Base-by-base conservation (phyloP, 225 moss, liverwort and hornwort genomes). In the Polytrichum commune region DNA sequence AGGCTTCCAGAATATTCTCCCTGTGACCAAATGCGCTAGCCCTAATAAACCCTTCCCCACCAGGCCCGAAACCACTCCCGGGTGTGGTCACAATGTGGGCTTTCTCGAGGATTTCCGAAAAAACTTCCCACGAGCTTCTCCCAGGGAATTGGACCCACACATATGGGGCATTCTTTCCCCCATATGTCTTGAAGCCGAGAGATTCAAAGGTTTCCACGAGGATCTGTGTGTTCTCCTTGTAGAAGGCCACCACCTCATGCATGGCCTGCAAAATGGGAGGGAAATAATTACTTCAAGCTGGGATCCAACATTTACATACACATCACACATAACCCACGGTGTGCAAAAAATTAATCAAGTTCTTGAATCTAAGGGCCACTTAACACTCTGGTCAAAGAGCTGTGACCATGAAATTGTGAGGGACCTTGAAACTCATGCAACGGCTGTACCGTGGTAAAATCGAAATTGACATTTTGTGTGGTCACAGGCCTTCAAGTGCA, bases 1-100 rank as follows among this genome's bases (percentile, higher is more conserved):
- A 88, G 28, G 97, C 97, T 83, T 98, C 97, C 53, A 80, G 54
- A 73, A 98, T 85, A 73, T 93, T 95, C 77, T 88, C 91, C 72
- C 95, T 82, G 64, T 91, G 91, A 60, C 94, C 97, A 53, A 98
- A 98, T 60, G 92, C 97, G 80, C 97, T 98, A 54, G 90, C 89
- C 78, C 97, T 84, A 1, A 98, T 63, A 63, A 98, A 98, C 38
- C 97, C 97, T 76, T 98, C 97, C 65, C 97, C 97, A 64, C 88
- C 94, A n/a, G 97, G 94, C 65, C 97, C 97, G 54, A 98, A 98
- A 22, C 97, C 97, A 76, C 97, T 98, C 5, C 97, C 97, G 55
- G 97, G 97, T 26, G 97, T 98, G 9, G 97, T 98, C 19, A 98
- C 97, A 62, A 98, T 91, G 67, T 98, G 77, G 1, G 91, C 86